Conservation (phyloP, 805 yeast species). For the Groenewaldozyma salmanticensis region DNA sequence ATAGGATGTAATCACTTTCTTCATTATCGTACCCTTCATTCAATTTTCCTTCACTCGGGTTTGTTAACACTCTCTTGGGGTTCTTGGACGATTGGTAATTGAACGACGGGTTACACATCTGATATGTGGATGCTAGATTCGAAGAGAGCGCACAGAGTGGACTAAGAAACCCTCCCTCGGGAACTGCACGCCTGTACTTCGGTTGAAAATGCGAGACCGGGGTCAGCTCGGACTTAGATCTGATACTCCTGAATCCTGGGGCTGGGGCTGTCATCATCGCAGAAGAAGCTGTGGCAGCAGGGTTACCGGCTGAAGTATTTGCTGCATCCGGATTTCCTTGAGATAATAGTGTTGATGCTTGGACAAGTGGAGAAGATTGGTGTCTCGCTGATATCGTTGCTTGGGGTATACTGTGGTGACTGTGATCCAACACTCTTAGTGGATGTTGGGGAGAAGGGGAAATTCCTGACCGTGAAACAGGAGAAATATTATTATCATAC, state of each 20-base stretch:
- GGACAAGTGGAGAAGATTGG: conserved; percentile 1
- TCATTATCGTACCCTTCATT: conserved; percentile 84
- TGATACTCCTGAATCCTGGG: conserved; percentile 27
- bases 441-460: conserved; percentile 4
- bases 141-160: conserved; percentile 77
- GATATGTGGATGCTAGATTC: conserved; percentile 67
- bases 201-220: conserved; percentile 22
- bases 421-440: background rate
- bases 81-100: conserved; percentile 75
- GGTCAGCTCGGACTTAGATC: conserved; percentile 26
- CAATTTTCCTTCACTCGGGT: conserved; percentile 73
- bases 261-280: conserved; percentile 16
- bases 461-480: background rate
- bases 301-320: conserved; percentile 16
- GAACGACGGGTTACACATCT: conserved; percentile 77
- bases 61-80: conserved; percentile 86
- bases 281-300: too few species aligned
- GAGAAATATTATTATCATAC: too few species aligned
- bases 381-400: conserved; percentile 1
- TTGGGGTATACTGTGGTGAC: background rate
- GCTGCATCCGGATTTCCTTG: conserved; percentile 5
- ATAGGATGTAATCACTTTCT: conserved; percentile 81
- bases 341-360: conserved; percentile 1
- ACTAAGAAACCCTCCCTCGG: conserved; percentile 30
- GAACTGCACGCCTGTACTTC: conserved; percentile 27